Conservation (phyloP, 305 asterid genomes). For the Solanum hybrid region DNA sequence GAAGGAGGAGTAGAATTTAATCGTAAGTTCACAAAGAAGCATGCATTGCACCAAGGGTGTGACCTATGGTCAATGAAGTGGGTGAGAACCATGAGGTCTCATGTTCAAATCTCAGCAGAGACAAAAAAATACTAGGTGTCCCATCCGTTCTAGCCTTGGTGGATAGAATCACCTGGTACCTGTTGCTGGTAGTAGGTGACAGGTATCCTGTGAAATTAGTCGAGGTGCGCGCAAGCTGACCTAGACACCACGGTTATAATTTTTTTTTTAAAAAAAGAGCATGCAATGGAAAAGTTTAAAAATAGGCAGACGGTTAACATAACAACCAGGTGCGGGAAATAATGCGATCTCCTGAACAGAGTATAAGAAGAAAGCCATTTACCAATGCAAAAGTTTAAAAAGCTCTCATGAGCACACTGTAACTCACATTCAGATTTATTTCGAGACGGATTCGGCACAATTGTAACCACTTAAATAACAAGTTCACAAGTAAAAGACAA, state of each 20-base stretch:
- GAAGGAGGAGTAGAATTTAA: neutral
- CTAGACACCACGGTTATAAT: neutral
- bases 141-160: neutral
- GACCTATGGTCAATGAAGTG: neutral
- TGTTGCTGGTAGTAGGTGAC: neutral
- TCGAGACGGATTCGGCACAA: neutral
- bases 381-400: neutral
- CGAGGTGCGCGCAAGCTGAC: neutral
- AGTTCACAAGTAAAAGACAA: neutral
- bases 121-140: neutral
- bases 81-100: neutral
- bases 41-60: neutral
- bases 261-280: neutral
- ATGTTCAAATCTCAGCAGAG: neutral
- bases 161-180: neutral
- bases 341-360: neutral
- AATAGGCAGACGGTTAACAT: neutral
- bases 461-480: neutral
- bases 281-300: neutral
- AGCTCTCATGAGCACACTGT: neutral
- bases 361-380: neutral
- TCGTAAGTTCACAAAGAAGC: slow-evolving; percentile 5
- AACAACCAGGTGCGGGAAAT: neutral
- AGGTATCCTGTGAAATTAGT: neutral
- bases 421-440: neutral